Evolutionary conservation across 768 basidiomycete species (phyloP).

Genomic region (Cyathus striatus): DNA sequence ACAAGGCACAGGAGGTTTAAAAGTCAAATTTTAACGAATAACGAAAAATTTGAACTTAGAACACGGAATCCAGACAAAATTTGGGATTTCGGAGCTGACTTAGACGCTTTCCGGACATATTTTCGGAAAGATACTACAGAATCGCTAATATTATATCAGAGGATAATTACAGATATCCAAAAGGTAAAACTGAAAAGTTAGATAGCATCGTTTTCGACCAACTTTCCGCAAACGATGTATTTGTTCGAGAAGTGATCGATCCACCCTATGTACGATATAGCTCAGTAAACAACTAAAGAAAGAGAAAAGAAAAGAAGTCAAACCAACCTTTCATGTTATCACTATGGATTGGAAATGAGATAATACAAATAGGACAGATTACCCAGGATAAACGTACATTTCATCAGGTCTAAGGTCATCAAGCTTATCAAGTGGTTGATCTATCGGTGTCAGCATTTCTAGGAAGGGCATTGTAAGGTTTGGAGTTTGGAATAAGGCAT

Average conservation of each 20-base stretch:
- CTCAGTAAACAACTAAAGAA: neutral
- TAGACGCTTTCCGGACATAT: too few species aligned
- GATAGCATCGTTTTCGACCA: slow-evolving; percentile 73
- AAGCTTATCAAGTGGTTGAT: slow-evolving; percentile 82
- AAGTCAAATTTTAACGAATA: too few species aligned
- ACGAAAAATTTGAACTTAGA: too few species aligned
- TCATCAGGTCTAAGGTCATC: slow-evolving; percentile 75
- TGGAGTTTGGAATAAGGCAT: neutral
- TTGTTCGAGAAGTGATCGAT: slow-evolving; percentile 91
- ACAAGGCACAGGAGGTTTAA: too few species aligned
- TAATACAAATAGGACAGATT: too few species aligned
- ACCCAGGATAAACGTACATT: slow-evolving; percentile 79
- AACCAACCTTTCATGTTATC: slow-evolving; percentile 87
- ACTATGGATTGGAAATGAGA: slow-evolving; percentile 29
- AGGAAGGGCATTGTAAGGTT: neutral
- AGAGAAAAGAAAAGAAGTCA: slow-evolving; percentile 1
- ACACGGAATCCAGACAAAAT: too few species aligned
- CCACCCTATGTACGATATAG: slow-evolving; percentile 65
- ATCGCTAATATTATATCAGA: too few species aligned
- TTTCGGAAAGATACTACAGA: too few species aligned
- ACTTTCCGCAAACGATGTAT: slow-evolving; percentile 84
- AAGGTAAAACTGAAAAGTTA: too few species aligned
- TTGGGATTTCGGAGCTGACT: too few species aligned
- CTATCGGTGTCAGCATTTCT: slow-evolving; percentile 88
- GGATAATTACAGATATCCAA: too few species aligned